Conservation (phyloP, 176 grass and related monocot genomes). For the Saccharum officinarum region DNA sequence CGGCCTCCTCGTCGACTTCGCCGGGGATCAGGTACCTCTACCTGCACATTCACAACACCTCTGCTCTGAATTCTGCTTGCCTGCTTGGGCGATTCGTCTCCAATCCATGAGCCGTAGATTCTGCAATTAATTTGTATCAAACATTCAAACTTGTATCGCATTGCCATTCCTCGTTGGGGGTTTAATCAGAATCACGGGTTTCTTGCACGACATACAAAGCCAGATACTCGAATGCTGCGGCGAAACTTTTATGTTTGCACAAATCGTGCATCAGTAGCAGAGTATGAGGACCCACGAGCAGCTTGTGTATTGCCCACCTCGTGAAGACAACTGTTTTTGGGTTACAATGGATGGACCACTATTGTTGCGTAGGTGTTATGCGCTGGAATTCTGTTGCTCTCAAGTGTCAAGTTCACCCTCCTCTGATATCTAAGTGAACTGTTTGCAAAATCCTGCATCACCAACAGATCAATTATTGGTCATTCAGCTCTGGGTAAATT, state of each 20-base stretch:
- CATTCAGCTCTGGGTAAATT: not conserved
- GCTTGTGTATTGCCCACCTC: not conserved
- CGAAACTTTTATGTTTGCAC: not conserved
- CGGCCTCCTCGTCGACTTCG: conserved; percentile 62
- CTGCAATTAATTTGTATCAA: not conserved
- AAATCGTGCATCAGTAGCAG: not conserved
- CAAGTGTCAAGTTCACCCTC: too few species aligned
- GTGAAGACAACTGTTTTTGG: not conserved
- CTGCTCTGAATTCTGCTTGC: not conserved
- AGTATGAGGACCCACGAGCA: not conserved
- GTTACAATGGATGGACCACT: not conserved
- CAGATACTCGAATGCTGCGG: not conserved
- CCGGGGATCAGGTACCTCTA: conserved; percentile 65
- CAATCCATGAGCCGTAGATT: not conserved
- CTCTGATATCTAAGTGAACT: too few species aligned
- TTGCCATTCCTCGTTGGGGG: not conserved
- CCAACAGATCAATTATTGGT: not conserved
- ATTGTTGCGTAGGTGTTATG: conserved; percentile 23
- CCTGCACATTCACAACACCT: not conserved
- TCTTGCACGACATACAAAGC: conserved; percentile 22
- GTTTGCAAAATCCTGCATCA: not conserved
- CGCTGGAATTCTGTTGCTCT: conserved; percentile 13
- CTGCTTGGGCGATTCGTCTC: not conserved
- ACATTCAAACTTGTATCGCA: not conserved
- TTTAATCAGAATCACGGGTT: not conserved